Evolutionary conservation across 163 green algal species (phyloP), one percentile per base, ranked within the genome.

Genomic region (Scenedesmus sp.): DNA sequence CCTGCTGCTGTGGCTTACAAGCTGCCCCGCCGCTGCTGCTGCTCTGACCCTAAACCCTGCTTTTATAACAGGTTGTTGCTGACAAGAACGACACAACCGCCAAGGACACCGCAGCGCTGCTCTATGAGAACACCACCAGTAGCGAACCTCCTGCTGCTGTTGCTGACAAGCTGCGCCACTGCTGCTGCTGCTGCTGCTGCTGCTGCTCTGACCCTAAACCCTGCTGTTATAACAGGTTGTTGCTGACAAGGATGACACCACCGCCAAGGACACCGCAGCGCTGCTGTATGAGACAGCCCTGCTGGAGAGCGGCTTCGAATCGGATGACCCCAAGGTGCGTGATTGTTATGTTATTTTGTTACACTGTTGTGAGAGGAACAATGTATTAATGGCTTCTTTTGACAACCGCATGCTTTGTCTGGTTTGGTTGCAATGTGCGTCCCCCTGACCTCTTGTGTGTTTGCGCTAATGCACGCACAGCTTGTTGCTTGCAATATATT

Each of bases 251-350:
- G 87, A 91, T 18, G 92, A 94, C n/a, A 57, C 88, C 1, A 56
- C 83, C 0, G 84, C 95, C 5, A 92, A 94, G 87, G 92, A 91
- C 34, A 86, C 96, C 46, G 98, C 97, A 18, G 94, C 89, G 57
- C 87, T 99, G 67, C 94, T 99, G 93, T 99, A 97, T 86, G 97
- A 99, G 89, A 97, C 97, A 1, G 97, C 98, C 7, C 94, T 99
- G 84, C 92, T 99, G 87, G 98, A 99, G 95, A 97, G 90, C 52
- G 96, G 96, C 55, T 99, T 98, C 89, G 62, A 90, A 56, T 93
- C 95, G 20, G 93, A 96, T 3, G 93, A 97, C 87, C 73, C 92
- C 62, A 92, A 92, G 89, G 89, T 92, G 54, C 3, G 84, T 20
- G 74, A 34, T 15, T 4, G 77, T 15, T 4, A 34, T 79, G 70